phyloP scores from a whole-genome alignment of 2,329 filamentous ascomycete genomes.

The Didymosphaeria variabile region DNA sequence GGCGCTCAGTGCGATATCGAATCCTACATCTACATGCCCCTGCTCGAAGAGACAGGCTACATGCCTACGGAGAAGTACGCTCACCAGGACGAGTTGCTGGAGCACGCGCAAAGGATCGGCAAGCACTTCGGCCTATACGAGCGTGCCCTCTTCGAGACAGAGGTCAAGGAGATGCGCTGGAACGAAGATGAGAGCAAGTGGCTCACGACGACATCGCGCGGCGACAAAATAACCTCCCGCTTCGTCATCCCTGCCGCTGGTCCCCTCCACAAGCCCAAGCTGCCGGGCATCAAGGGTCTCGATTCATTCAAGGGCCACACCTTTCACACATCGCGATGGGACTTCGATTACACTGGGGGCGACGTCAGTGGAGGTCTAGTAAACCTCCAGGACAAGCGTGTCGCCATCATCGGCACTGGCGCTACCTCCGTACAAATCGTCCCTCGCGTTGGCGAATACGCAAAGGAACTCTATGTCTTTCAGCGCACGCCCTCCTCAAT shows the following conservation, averaged over 20 bases:
- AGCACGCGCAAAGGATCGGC: conserved; percentile 51
- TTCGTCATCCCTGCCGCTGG: conserved; percentile 55
- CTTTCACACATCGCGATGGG: conserved; percentile 59
- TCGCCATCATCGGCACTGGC: conserved; percentile 53
- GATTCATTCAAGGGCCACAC: conserved; percentile 32
- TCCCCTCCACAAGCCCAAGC: conserved; percentile 54
- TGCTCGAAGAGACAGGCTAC: conserved; percentile 51
- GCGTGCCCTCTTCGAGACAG: conserved; percentile 59
- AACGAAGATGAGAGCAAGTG: conserved; percentile 51
- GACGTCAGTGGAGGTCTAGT: conserved; percentile 39
- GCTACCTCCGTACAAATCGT: conserved; percentile 55
- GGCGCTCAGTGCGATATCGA: conserved; percentile 40
- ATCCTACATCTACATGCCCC: conserved; percentile 42
- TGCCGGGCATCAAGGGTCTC: conserved; percentile 38
- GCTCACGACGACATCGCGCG: conserved; percentile 33
- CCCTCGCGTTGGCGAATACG: conserved; percentile 50
- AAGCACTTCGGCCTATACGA: conserved; percentile 54
- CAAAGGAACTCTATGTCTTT: conserved; percentile 51
- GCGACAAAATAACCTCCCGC: conserved; percentile 43
- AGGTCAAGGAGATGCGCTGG: conserved; percentile 57
- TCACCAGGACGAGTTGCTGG: conserved; percentile 56
- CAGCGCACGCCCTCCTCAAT: conserved; percentile 55
- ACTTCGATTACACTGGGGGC: conserved; percentile 55
- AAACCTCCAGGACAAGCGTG: conserved; percentile 49
- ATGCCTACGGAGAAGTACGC: conserved; percentile 63